Conservation (phyloP, 768 basidiomycete species). For the Phylloporus arenicola region DNA sequence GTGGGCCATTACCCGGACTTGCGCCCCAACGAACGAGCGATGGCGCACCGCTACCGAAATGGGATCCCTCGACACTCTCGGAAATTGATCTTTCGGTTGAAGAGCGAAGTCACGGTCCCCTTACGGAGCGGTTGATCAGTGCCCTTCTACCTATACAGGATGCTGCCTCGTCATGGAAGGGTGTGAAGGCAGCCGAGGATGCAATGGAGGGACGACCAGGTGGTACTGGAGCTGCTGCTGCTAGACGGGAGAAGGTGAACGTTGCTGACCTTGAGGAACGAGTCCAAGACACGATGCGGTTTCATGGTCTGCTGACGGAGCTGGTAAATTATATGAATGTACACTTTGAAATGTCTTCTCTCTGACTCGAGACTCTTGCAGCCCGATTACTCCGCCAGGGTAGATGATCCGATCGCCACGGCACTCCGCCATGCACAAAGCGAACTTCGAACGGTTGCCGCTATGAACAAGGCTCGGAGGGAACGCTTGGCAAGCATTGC, state of each 20-base stretch:
- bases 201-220: conserved; percentile 81
- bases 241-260: conserved; percentile 67
- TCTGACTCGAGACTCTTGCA: conserved; percentile 29
- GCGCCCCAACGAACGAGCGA: conserved; percentile 34
- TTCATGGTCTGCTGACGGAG: conserved; percentile 62
- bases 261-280: conserved; percentile 75
- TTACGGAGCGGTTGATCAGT: conserved; percentile 81
- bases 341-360: conserved; percentile 3
- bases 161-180: conserved; percentile 54
- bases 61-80: conserved; percentile 77
- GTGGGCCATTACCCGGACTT: conserved; percentile 37
- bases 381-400: conserved; percentile 71
- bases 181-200: conserved; percentile 78
- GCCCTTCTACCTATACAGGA: conserved; percentile 70
- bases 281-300: conserved; percentile 70
- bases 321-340: conserved; percentile 49
- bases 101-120: conserved; percentile 77
- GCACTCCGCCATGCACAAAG: conserved; percentile 85
- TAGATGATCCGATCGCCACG: conserved; percentile 92
- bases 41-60: conserved; percentile 50
- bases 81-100: conserved; percentile 69
- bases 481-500: conserved; percentile 68
- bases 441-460: conserved; percentile 69
- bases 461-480: conserved; percentile 81
- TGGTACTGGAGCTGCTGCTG: conserved; percentile 72